Evolutionary conservation across 106 monocot species (phyloP).

Genomic region (Acanthochlamys bracteata): DNA sequence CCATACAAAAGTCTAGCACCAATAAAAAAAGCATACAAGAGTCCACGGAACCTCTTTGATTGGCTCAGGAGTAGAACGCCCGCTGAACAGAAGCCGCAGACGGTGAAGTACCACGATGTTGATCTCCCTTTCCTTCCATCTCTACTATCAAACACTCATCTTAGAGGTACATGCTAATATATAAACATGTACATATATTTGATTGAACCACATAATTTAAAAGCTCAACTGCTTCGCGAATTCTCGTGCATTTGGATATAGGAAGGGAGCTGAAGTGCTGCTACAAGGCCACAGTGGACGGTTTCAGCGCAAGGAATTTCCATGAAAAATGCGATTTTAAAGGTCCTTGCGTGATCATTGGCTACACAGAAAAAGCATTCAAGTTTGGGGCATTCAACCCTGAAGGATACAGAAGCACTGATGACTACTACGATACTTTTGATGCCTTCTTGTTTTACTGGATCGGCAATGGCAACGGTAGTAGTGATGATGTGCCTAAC

Average conservation of each 20-base stretch:
- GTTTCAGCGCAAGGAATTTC: slow-evolving; percentile 46
- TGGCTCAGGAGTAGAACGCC: background rate
- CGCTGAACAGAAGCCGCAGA: background rate
- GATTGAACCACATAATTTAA: too few relatives aligned
- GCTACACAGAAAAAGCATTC: slow-evolving; percentile 32
- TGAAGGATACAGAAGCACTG: slow-evolving; percentile 73
- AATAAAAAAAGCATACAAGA: too few relatives aligned
- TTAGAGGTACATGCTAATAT: background rate
- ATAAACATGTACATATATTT: too few relatives aligned
- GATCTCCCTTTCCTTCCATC: slow-evolving; percentile 8
- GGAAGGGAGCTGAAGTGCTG: slow-evolving; percentile 4
- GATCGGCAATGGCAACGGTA: slow-evolving; percentile 11
- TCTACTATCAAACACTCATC: slow-evolving; percentile 7
- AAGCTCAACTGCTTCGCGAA: too few relatives aligned
- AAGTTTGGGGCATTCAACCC: slow-evolving; percentile 67
- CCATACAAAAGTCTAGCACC: background rate
- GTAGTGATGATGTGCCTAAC: slow-evolving; percentile 9
- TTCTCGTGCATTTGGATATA: background rate
- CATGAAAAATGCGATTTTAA: slow-evolving; percentile 52
- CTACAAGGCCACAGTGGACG: slow-evolving; percentile 45
- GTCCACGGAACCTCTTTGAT: slow-evolving; percentile 9
- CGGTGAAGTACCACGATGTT: background rate
- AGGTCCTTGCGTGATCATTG: slow-evolving; percentile 59
- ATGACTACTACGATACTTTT: slow-evolving; percentile 69
- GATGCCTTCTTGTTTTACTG: slow-evolving; percentile 84